Evolutionary conservation across 176 grass and related monocot species (phyloP).

Genomic region (Alloteropsis semialata): DNA sequence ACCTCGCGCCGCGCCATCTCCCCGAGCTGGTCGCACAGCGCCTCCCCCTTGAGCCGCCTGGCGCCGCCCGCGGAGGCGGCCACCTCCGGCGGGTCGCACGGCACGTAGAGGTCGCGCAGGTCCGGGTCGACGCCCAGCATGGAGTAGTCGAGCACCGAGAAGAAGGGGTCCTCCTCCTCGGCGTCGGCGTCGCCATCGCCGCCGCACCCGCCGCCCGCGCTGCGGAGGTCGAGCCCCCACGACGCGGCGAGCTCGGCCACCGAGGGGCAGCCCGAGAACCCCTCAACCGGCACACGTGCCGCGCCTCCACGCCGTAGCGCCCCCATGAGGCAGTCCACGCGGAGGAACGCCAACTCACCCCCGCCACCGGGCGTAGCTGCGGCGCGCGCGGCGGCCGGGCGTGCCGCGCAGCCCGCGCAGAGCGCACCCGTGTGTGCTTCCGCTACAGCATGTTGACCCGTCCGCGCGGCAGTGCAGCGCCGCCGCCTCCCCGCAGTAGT

Average conservation of each 20-base stretch:
- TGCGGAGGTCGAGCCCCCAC: conserved; percentile 57
- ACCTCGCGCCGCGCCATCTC: conserved; percentile 56
- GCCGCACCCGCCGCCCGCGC: not conserved
- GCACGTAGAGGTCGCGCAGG: conserved; percentile 63
- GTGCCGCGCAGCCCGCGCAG: conserved; percentile 43
- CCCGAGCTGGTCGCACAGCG: conserved; percentile 55
- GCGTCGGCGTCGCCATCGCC: not conserved
- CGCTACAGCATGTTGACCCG: conserved; percentile 55
- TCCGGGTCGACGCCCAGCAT: conserved; percentile 40
- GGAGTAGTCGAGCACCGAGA: conserved; percentile 47
- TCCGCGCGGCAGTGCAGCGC: conserved; percentile 76
- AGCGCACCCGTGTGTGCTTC: conserved; percentile 65
- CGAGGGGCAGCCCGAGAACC: conserved; percentile 62
- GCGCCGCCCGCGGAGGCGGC: not conserved
- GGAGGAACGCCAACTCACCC: conserved; percentile 43
- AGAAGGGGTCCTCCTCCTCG: conserved; percentile 19
- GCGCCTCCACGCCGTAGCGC: not conserved
- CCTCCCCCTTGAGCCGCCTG: conserved; percentile 32
- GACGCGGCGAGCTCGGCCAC: conserved; percentile 59
- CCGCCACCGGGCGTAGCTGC: not conserved
- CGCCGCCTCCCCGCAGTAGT: conserved; percentile 64
- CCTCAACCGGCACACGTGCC: conserved; percentile 42
- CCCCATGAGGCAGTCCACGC: conserved; percentile 35
- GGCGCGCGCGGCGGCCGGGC: conserved; percentile 42
- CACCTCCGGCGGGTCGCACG: conserved; percentile 45